Evolutionary conservation across 441 rosid genomes (phyloP).

Genomic region (Geranium incanum): DNA sequence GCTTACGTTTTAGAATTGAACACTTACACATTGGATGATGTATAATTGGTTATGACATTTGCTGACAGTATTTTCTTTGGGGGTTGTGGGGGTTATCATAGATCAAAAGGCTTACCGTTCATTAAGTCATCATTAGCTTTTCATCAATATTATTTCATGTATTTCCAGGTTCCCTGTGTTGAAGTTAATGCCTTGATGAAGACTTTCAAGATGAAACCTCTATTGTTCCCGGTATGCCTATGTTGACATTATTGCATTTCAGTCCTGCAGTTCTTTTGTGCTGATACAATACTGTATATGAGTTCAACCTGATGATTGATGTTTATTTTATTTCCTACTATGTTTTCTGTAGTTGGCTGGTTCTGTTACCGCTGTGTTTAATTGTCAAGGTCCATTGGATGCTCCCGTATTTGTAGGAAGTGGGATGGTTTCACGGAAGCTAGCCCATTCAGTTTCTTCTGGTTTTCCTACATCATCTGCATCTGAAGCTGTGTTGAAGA

Average conservation of each 20-base stretch:
- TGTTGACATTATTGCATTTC: conserved; percentile 8
- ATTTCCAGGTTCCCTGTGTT: conserved; percentile 77
- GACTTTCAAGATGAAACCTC: conserved; percentile 90
- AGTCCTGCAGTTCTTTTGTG: background rate
- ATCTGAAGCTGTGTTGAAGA: conserved; percentile 80
- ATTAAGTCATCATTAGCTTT: background rate
- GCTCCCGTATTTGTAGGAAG: conserved; percentile 98
- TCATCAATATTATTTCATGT: conserved; percentile 18
- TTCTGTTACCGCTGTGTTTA: conserved; percentile 92
- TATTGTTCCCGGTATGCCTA: conserved; percentile 69
- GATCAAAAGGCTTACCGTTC: background rate
- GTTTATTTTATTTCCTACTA: conserved; percentile 13
- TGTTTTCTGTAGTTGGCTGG: conserved; percentile 80
- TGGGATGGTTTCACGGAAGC: conserved; percentile 91
- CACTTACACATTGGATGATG: background rate
- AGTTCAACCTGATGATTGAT: conserved; percentile 18
- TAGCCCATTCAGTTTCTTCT: conserved; percentile 48
- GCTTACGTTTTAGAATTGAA: background rate
- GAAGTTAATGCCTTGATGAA: conserved; percentile 92
- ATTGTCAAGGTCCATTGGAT: conserved; percentile 98
- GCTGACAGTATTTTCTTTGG: background rate
- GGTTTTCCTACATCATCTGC: conserved; percentile 71
- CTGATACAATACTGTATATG: conserved; percentile 9
- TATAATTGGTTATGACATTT: background rate
- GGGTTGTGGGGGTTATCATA: background rate